Evolutionary conservation across 2,329 filamentous ascomycete species (phyloP), one percentile per base, ranked within the genome.

Genomic region (Aspergillus sergii): DNA sequence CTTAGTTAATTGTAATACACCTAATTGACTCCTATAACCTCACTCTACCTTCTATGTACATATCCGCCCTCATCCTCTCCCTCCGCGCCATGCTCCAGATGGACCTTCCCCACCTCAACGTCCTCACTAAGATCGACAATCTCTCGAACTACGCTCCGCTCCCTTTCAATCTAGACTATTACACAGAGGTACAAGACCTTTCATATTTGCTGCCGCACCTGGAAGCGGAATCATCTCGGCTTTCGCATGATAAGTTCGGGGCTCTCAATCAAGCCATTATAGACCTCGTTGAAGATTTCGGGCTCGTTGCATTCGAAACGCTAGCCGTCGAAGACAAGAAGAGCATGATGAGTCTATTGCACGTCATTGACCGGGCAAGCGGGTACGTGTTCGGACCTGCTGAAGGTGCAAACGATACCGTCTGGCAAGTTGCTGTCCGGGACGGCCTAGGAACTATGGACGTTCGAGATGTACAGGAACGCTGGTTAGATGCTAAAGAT

Each of bases 41-140:
- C 32, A 97, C 94, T 0, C 89, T 96, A 64, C 95, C 95, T 0
- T 97, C 94, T 3, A 87, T 98, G 64, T 99, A 97, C 79, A 91
- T 99, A 64, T 96, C 94, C 69, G 95, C 96, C 71, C 85, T 99
- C 62, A 89, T 99, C 61, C 89, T 99, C 28, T 94, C 93, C 60
- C 88, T 99, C 67, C 91, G 95, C 68, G 94, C 93, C 71, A 99
- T 99, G 94, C 88, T 99, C 59, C 95, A 98, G 80, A 94, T 99
- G 86, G 95, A 98, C 74, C 91, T 98, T 65, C 93, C 95, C 0
- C 93, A 97, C 75, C 84, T 99, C 69, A 99, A 99, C 74, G 92
- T 99, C 66, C 86, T 99, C 30, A 97, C 94, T 62, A 99, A 99
- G 81, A 96, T 99, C 80, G 95, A 99, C 80, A 97, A 97, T 75